These are phyloP conservation scores for Kodamaea laetipori DNA, from an alignment of 805 yeast genomes.

Conservation along the genomic window DNA sequence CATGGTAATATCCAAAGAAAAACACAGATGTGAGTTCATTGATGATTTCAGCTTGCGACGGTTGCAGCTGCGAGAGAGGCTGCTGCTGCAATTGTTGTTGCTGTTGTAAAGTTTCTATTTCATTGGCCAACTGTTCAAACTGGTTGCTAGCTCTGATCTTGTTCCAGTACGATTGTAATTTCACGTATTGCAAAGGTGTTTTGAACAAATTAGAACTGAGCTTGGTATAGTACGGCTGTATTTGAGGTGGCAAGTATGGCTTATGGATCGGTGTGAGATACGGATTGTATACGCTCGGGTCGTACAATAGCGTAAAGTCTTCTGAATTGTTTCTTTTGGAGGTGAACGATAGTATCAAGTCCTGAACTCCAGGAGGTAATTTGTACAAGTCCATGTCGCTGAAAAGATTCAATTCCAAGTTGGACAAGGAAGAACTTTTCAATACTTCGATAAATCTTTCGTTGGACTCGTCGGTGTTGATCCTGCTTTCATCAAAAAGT, in stretches of 20 bases:
- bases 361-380: slow-evolving; percentile 47
- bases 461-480: slow-evolving; percentile 5
- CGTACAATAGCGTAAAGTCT: slow-evolving; percentile 27
- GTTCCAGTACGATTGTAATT: slow-evolving; percentile 44
- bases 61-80: slow-evolving; percentile 21
- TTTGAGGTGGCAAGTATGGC: slow-evolving; percentile 35
- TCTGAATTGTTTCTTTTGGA: slow-evolving; percentile 31
- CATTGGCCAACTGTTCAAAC: slow-evolving; percentile 35
- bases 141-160: slow-evolving; percentile 35
- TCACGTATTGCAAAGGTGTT: slow-evolving; percentile 38
- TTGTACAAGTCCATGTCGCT: slow-evolving; percentile 35
- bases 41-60: slow-evolving; percentile 24
- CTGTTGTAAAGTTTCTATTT: slow-evolving; percentile 27
- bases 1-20: slow-evolving; percentile 47
- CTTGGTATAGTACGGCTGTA: slow-evolving; percentile 15
- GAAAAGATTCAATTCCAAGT: slow-evolving; percentile 35
- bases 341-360: slow-evolving; percentile 40
- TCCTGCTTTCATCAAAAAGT: slow-evolving; percentile 3
- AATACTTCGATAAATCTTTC: slow-evolving; percentile 29
- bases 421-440: slow-evolving; percentile 32
- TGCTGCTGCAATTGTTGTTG: slow-evolving; percentile 26
- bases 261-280: slow-evolving; percentile 33
- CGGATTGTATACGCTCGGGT: slow-evolving; percentile 24
- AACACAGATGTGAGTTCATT: slow-evolving; percentile 42
- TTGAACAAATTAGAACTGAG: slow-evolving; percentile 18